Evolutionary conservation across 2,329 filamentous ascomycete species (phyloP).

Genomic region (Ilyonectria destructans): DNA sequence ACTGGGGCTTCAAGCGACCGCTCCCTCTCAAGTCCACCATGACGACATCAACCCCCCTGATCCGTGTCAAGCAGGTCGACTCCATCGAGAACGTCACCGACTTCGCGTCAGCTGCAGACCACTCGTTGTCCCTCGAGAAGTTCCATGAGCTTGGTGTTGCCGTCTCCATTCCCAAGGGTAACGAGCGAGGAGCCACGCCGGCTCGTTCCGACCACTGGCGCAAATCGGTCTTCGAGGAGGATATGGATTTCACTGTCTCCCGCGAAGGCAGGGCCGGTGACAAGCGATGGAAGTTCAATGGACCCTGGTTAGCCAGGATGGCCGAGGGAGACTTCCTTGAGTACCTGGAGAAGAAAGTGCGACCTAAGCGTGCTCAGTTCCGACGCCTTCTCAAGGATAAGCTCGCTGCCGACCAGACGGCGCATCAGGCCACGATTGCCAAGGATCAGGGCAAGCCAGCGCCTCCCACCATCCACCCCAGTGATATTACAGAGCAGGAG

Average conservation of each 20-base stretch:
- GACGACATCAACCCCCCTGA: constrained; percentile 79
- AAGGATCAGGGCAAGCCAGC: constrained; percentile 56
- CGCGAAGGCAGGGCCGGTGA: constrained; percentile 57
- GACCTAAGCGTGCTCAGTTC: constrained; percentile 70
- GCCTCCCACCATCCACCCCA: constrained; percentile 48
- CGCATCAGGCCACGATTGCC: constrained; percentile 56
- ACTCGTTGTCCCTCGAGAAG: constrained; percentile 85
- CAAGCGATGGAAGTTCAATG: constrained; percentile 77
- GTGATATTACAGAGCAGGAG: constrained; percentile 66
- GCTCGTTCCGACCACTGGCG: constrained; percentile 47
- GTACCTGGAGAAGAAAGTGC: constrained; percentile 70
- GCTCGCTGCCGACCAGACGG: constrained; percentile 64
- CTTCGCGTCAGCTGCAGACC: constrained; percentile 86
- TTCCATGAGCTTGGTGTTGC: constrained; percentile 87
- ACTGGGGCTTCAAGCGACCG: constrained; percentile 94
- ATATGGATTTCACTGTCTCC: constrained; percentile 68
- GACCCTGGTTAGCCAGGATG: constrained; percentile 78
- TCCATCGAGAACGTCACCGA: constrained; percentile 91
- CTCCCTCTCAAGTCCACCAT: constrained; percentile 84
- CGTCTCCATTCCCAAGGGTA: constrained; percentile 69
- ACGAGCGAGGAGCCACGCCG: constrained; percentile 40
- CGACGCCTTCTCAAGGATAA: constrained; percentile 66
- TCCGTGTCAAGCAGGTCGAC: constrained; percentile 86
- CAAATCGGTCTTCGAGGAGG: constrained; percentile 74
- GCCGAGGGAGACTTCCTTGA: constrained; percentile 72